Evolutionary conservation across 192 early-diverging fungal species (phyloP).

Genomic region (Coemansia guatemalensis): DNA sequence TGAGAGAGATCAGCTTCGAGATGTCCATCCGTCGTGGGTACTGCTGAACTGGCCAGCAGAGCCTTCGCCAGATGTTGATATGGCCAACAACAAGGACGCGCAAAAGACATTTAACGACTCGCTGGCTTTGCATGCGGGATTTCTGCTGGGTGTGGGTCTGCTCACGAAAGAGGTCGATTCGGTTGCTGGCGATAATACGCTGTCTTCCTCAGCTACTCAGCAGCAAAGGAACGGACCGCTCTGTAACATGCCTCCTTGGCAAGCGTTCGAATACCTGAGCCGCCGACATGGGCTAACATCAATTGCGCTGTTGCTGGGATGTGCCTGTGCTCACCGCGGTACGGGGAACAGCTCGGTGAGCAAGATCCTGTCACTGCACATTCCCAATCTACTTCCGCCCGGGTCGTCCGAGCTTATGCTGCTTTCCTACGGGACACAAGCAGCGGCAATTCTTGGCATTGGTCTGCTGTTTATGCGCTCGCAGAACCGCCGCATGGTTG

Average conservation of each 20-base stretch:
- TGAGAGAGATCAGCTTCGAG: conserved; percentile 50
- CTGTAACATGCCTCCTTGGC: conserved; percentile 61
- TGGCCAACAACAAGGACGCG: conserved; percentile 1
- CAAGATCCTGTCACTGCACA: conserved; percentile 73
- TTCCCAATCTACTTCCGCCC: conserved; percentile 66
- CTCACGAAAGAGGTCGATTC: background rate
- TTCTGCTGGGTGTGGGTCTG: conserved; percentile 79
- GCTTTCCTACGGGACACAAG: conserved; percentile 63
- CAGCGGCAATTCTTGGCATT: conserved; percentile 71
- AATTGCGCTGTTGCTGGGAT: conserved; percentile 75
- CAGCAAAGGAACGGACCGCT: conserved; percentile 61
- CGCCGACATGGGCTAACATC: conserved; percentile 66
- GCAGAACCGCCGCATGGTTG: conserved; percentile 66
- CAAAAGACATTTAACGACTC: conserved; percentile 34
- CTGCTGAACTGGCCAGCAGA: conserved; percentile 62
- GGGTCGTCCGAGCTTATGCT: conserved; percentile 60
- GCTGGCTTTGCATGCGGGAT: conserved; percentile 69
- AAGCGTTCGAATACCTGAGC: conserved; percentile 66
- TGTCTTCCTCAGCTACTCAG: background rate
- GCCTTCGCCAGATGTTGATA: conserved; percentile 5
- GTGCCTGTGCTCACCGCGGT: conserved; percentile 68
- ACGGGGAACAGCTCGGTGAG: conserved; percentile 62
- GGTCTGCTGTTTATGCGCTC: conserved; percentile 75
- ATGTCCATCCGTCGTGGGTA: conserved; percentile 78
- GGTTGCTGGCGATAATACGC: background rate